Base-by-base conservation (phyloP, 202 grass and related monocot genomes). In the Panicum virgatum region DNA sequence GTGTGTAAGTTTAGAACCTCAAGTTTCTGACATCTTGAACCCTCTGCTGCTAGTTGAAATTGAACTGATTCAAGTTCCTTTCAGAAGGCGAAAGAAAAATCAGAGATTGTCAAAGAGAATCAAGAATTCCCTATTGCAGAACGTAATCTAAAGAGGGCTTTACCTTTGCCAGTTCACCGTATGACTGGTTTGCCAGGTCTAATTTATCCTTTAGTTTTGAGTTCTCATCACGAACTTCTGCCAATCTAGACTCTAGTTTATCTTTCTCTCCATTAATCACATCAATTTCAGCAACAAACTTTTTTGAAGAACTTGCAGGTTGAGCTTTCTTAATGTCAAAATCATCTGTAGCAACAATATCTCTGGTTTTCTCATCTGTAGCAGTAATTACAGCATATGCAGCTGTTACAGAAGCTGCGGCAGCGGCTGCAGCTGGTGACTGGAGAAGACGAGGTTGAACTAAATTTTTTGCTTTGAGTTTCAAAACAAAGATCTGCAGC, bases 11-110 rank as follows among this genome's bases (percentile, higher is more conserved):
- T 62, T 13, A 86, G 22, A 85, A 99, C 96, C 96, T 93, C 90
- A 23, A 99, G 84, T 72, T 93, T 96, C 66, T 88, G 75, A 69
- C 92, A 96, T 92, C 96, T 93, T 87, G 91, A 92, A 80, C 89
- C 90, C 78, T 99, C 96, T 23, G 92, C 83, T 23, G 82, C 80
- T 62, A 99, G 78, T 76, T 96, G 96, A 93, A 71, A 72, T 91
- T 93, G 87, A 73, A 99, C 89, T 66, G 92, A 99, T 85, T 88
- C 76, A 83, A 93, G 92, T 80, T 99, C 96, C 96, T 99, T 87
- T 78, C 69, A 30, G 79, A 80, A 71, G 87, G 51, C 44, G 15
- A 3, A 82, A 75, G 15, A 3, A 82, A 75, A 84, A 59, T 6
- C 5, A 67, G 19, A 56, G 29, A 66, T 66, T 45, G 27, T 83